Conservation (phyloP, 371 early-diverging fungal species). For the Gilbertella persicaria region DNA sequence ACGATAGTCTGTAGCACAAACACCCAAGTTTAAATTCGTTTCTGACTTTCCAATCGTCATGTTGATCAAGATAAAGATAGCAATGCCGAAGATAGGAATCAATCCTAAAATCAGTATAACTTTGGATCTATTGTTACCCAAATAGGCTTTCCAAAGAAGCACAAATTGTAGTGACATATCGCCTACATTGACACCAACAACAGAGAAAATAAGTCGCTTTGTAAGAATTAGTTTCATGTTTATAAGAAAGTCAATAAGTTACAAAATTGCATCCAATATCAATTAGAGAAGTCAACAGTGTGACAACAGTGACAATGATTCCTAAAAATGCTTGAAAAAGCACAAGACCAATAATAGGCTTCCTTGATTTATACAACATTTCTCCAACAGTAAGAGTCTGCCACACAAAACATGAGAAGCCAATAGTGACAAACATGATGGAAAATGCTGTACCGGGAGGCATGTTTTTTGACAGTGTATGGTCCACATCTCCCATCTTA, state of each 20-base stretch:
- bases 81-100: constrained; percentile 33
- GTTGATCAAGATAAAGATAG: constrained; percentile 37
- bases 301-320: constrained; percentile 36
- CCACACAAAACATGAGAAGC: constrained; percentile 47
- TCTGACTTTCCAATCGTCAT: constrained; percentile 36
- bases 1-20: constrained; percentile 42
- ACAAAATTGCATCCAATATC: constrained; percentile 42
- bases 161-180: constrained; percentile 43
- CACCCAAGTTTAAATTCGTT: constrained; percentile 12
- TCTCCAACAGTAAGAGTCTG: constrained; percentile 32
- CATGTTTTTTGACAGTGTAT: neutral
- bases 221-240: neutral
- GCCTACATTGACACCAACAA: constrained; percentile 43
- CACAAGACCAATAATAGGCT: constrained; percentile 39
- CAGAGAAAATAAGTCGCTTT: constrained; percentile 42
- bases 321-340: constrained; percentile 41
- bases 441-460: constrained; percentile 25
- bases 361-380: constrained; percentile 36
- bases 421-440: constrained; percentile 46
- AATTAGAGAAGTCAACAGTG: constrained; percentile 30
- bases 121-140: constrained; percentile 45
- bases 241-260: constrained; percentile 8
- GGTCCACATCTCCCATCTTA: no score
- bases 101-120: constrained; percentile 28
- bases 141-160: constrained; percentile 48